Conservation (phyloP, 2,329 filamentous ascomycete genomes). For the Endothia cerciana region DNA sequence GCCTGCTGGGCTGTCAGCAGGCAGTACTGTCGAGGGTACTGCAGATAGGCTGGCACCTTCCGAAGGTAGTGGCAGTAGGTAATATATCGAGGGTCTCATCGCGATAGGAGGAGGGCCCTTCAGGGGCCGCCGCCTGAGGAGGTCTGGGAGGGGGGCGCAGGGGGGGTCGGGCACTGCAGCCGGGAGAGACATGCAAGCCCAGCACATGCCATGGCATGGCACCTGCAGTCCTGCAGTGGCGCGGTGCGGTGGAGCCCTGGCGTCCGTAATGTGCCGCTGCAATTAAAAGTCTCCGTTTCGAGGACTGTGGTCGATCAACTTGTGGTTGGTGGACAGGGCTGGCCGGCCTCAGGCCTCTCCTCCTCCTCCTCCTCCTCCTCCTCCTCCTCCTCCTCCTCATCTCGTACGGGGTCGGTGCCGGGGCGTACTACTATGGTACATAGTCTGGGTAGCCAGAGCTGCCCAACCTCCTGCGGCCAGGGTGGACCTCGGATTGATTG, state of each 20-base stretch:
- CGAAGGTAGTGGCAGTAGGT: conserved; percentile 1
- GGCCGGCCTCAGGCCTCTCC: background rate
- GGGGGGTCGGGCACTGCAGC: conserved; percentile 15
- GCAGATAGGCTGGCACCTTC: background rate
- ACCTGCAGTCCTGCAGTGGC: conserved; percentile 4
- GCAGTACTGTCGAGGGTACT: background rate
- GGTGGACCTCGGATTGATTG: conserved; percentile 27
- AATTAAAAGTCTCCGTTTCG: conserved; percentile 31
- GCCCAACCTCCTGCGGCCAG: conserved; percentile 22
- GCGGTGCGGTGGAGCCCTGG: conserved; percentile 29
- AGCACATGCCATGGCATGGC: conserved; percentile 25
- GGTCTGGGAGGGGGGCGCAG: conserved; percentile 15
- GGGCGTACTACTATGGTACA: background rate
- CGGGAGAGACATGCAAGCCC: conserved; percentile 24
- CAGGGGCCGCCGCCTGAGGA: conserved; percentile 2
- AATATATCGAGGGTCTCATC: conserved; percentile 20
- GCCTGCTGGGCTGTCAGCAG: background rate
- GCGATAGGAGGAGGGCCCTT: conserved; percentile 2
- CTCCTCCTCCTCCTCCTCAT: background rate
- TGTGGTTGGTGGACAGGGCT: too few species aligned
- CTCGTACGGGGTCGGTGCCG: background rate
- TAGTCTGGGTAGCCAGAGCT: background rate
- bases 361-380: background rate
- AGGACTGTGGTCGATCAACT: background rate
- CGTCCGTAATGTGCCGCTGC: conserved; percentile 28